A percentile compares a stretch with the other conserved stretches of the same genome.
phyloP scores from a whole-genome alignment of 768 basidiomycete genomes.

The Lactarius psammicola region DNA sequence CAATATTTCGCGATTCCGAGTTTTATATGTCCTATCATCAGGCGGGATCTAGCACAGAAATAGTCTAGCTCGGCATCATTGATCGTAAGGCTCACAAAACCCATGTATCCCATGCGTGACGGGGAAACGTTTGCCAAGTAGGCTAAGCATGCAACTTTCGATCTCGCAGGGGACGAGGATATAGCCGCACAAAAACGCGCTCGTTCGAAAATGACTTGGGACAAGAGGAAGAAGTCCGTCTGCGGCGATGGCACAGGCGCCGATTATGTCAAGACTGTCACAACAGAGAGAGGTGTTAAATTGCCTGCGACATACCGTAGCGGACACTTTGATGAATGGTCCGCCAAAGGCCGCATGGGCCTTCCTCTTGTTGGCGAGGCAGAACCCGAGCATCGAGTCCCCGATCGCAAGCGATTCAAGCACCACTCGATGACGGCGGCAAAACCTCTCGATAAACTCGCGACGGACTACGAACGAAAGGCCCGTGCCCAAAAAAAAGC shows the following conservation, averaged over 20 bases:
- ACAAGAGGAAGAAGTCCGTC: slow-evolving; percentile 94
- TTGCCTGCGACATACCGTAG: slow-evolving; percentile 91
- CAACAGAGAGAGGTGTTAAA: slow-evolving; percentile 87
- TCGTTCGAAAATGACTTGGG: slow-evolving; percentile 66
- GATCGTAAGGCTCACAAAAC: slow-evolving; percentile 1
- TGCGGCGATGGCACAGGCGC: slow-evolving; percentile 82
- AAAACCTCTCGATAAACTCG: slow-evolving; percentile 76
- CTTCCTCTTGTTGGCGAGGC: slow-evolving; percentile 85
- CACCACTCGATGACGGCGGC: slow-evolving; percentile 63
- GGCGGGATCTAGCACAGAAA: slow-evolving; percentile 82
- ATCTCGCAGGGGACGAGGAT: slow-evolving; percentile 78
- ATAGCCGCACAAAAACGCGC: slow-evolving; percentile 57
- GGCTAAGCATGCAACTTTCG: slow-evolving; percentile 75
- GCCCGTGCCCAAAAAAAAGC: slow-evolving; percentile 58
- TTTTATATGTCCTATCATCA: slow-evolving; percentile 94
- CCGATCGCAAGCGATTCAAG: slow-evolving; percentile 54
- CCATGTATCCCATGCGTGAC: slow-evolving; percentile 84
- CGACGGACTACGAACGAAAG: slow-evolving; percentile 74
- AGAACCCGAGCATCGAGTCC: slow-evolving; percentile 47
- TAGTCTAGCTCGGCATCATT: slow-evolving; percentile 39
- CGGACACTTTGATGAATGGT: slow-evolving; percentile 96
- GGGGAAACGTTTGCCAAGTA: slow-evolving; percentile 87
- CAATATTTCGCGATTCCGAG: slow-evolving; percentile 69
- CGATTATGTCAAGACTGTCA: slow-evolving; percentile 92
- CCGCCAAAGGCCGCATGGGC: slow-evolving; percentile 65